These are phyloP conservation scores for Heterobasidion parviporum DNA, from an alignment of 1,284 basidiomycete species.

Conservation along the genomic window DNA sequence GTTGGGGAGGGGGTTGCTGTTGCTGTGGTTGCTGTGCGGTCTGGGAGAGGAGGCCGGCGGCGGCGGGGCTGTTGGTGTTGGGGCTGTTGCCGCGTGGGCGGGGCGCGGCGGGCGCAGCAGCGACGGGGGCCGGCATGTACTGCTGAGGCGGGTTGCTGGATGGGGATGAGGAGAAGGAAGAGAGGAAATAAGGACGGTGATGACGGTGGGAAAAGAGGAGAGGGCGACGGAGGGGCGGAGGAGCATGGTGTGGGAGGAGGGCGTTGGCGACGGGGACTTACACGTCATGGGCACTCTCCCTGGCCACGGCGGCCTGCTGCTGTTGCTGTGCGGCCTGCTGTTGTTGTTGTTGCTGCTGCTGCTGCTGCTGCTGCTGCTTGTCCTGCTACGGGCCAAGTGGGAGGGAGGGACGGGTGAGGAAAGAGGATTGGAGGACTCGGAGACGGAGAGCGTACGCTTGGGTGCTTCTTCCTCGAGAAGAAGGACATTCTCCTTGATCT, in stretches of 20 bases:
- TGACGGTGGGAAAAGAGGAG: slow-evolving; percentile 20
- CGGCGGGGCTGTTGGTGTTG: neutral
- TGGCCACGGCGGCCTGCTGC: slow-evolving; percentile 9
- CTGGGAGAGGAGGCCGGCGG: slow-evolving; percentile 3
- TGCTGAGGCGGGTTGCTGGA: neutral
- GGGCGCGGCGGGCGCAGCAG: slow-evolving; percentile 3
- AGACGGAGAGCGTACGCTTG: slow-evolving; percentile 26
- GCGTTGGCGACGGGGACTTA: slow-evolving; percentile 13
- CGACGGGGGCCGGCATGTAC: slow-evolving; percentile 2
- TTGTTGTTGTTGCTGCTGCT: slow-evolving; percentile 8
- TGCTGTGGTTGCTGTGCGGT: slow-evolving; percentile 13
- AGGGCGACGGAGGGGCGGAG: slow-evolving; percentile 13
- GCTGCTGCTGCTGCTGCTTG: slow-evolving; percentile 8
- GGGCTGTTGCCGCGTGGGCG: slow-evolving; percentile 1
- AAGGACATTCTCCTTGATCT: slow-evolving; percentile 77
- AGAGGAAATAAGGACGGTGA: slow-evolving; percentile 12
- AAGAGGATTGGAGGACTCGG: slow-evolving; percentile 54
- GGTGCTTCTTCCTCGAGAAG: slow-evolving; percentile 77
- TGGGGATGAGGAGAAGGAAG: slow-evolving; percentile 7
- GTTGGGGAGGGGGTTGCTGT: slow-evolving; percentile 22
- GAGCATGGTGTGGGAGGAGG: slow-evolving; percentile 11
- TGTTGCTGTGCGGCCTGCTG: slow-evolving; percentile 1
- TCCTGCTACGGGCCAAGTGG: neutral
- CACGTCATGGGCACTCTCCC: slow-evolving; percentile 17
- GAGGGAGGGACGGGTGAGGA: slow-evolving; percentile 19